These are phyloP conservation scores for Gyrodon lividus DNA, from an alignment of 768 basidiomycete genomes.

Conservation along the genomic window DNA sequence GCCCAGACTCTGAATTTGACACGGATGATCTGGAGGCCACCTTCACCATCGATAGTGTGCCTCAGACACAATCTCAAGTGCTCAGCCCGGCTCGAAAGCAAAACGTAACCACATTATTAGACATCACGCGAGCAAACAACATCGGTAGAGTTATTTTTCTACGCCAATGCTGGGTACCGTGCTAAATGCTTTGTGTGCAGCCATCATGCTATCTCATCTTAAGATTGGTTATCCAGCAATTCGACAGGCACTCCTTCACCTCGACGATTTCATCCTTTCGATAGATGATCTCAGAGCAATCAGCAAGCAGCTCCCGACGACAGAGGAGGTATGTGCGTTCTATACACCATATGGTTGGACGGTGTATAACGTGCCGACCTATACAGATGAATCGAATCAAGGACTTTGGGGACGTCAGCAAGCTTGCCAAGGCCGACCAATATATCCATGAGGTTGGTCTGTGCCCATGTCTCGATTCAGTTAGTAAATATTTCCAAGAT, in stretches of 20 bases:
- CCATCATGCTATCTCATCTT: conserved; percentile 81
- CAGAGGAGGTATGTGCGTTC: conserved; percentile 62
- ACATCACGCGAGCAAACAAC: conserved; percentile 82
- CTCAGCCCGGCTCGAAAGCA: conserved; percentile 49
- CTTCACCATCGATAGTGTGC: conserved; percentile 57
- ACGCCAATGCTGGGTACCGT: background rate
- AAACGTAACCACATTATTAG: conserved; percentile 67
- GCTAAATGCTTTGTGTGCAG: conserved; percentile 36
- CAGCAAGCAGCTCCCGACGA: conserved; percentile 72
- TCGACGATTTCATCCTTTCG: conserved; percentile 67
- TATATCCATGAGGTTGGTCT: conserved; percentile 69
- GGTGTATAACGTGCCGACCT: background rate
- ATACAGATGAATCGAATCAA: conserved; percentile 60
- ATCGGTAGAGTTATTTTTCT: conserved; percentile 49
- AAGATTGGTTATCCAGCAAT: conserved; percentile 65
- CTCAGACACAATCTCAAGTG: conserved; percentile 42
- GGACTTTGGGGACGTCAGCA: conserved; percentile 67
- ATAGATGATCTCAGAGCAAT: conserved; percentile 79
- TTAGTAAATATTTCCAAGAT: conserved; percentile 48
- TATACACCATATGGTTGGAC: background rate
- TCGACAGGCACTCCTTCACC: conserved; percentile 63
- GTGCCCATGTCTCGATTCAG: background rate
- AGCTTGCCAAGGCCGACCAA: conserved; percentile 80
- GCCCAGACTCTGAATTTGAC: conserved; percentile 44
- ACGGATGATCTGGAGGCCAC: conserved; percentile 72